A percentile compares a stretch with the other conserved stretches of the same genome.
phyloP scores from a whole-genome alignment of 192 early-diverging fungal species.

The Podila clonocystis region DNA sequence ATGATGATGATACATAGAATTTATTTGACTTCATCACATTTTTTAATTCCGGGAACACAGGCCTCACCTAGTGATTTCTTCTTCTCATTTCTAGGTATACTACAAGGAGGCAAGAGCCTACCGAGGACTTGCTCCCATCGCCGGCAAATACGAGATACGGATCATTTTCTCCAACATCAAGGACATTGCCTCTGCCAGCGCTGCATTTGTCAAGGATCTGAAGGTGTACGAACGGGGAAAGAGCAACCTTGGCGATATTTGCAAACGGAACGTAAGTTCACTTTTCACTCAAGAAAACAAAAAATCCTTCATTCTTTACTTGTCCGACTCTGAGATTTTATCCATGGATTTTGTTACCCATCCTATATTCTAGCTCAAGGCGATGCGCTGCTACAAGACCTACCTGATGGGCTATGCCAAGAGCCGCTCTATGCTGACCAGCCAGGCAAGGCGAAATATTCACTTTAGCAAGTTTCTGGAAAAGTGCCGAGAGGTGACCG shows the following conservation, averaged over 20 bases:
- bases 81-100: constrained; percentile 10
- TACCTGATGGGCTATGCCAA: constrained; percentile 26
- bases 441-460: constrained; percentile 9
- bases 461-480: constrained; percentile 8
- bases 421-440: constrained; percentile 4
- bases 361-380: constrained; percentile 5
- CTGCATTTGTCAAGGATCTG: constrained; percentile 21
- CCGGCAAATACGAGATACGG: constrained; percentile 32
- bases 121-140: neutral
- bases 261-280: constrained; percentile 19
- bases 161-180: constrained; percentile 41
- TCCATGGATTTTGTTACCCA: neutral
- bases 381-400: constrained; percentile 29
- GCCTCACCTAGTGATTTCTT: too few relatives aligned
- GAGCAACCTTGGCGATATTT: constrained; percentile 21
- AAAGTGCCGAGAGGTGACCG: constrained; percentile 11
- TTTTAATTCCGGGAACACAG: too few relatives aligned
- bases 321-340: too few relatives aligned
- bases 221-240: constrained; percentile 10
- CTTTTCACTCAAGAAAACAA: neutral
- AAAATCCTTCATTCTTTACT: neutral
- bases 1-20: neutral
- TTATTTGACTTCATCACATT: neutral
- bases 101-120: constrained; percentile 4
- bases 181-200: constrained; percentile 19